Evolutionary conservation across 2,329 filamentous ascomycete species (phyloP), one percentile per base, ranked within the genome.

Genomic region (Arthrinium puccinioides): DNA sequence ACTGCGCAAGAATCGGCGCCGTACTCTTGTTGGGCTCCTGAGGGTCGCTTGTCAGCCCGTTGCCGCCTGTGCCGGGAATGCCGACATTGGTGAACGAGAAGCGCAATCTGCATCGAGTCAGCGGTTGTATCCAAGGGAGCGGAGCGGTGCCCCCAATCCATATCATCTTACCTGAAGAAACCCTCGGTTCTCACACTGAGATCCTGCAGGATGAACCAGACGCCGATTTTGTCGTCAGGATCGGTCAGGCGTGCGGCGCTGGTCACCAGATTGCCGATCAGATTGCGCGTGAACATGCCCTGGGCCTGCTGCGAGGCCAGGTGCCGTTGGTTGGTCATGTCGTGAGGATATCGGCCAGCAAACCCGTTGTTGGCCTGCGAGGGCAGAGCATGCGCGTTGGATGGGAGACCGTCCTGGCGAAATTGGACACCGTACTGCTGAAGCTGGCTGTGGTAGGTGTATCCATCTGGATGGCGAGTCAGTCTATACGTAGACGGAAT

Each of bases 191-290:
- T 77, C 21, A 98, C 90, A 51, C 88, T 95, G 29, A 98, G 69
- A 63, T 98, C 92, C 59, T 96, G 90, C 37, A 97, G 69, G 31
- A 98, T 85, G 53, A 98, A 98, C 90, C 90, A 98, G 46, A 95
- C 88, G 2, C 90, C 90, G 35, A 86, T 79, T 57, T 87, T 85
- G 46, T 87, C 82, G 13, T 84, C 69, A 1, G 80, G 76, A 48
- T 97, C 89, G 3, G 77, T 81, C 37, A 97, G 72, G 21, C 83
- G 79, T 55, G 89, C 90, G 2, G 90, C 90, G 53, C 89, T 95
- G 21, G 89, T 88, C 6, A 87, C 82, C 36, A 95, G 69, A 57
- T 86, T 94, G 2, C 92, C 92, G 45, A 98, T 97, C 9, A 98
- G 74, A 54, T 97, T 98, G 36, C 90, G 72, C 0, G 89, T 96